Evolutionary conservation across 345 rosid species (phyloP), one percentile per base, ranked within the genome.

Genomic region (Rhodamnia argentea): DNA sequence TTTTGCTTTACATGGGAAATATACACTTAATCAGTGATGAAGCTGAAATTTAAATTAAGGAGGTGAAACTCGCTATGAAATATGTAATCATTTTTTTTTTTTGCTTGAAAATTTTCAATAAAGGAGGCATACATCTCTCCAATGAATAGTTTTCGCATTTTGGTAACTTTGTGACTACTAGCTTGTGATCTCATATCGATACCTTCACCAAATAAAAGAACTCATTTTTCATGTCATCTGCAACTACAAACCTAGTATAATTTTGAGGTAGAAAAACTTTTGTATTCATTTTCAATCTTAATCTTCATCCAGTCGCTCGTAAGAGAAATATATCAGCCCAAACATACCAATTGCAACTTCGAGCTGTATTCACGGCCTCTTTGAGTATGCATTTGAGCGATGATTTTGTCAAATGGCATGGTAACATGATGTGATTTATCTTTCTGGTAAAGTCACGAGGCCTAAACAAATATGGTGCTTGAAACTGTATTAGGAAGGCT

Each of bases 11-110:
- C 57, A 18, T 18, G 23, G 18, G 24, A 55, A 55, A 20, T 55
- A 20, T 20, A 16, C 4, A 55, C 24, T 55, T 55, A 6, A 20
- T 55, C 24, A 20, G 3, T 3, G 9, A 20, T 4, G 2, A 3
- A 4, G 57, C 24, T 7, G 2, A 10, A 18, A 55, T 27, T 23
- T 55, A 27, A 58, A 14, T 55, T 3, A 3, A 54, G 22, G 10
- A 7, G 57, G 24, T 23, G 1, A 16, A 64, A 70, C 7, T 70
- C 22, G 4, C 47, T 2, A 0, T 1, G 20, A 0, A 64, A 0
- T 64, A 32, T 4, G 24, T 18, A 0, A 44, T 32, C 47, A 4
- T 70, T 70, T 32, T 32, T 29, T 47, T 18, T 9, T 70, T 70
- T 70, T 70, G 78, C 2, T 0, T 18, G 23, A 70, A 70, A 70